Percentiles rank a stretch among this genome's conserved stretches.
These are phyloP conservation scores for Anacardium occidentale DNA, from an alignment of 345 rosid species.

Conservation along the genomic window DNA sequence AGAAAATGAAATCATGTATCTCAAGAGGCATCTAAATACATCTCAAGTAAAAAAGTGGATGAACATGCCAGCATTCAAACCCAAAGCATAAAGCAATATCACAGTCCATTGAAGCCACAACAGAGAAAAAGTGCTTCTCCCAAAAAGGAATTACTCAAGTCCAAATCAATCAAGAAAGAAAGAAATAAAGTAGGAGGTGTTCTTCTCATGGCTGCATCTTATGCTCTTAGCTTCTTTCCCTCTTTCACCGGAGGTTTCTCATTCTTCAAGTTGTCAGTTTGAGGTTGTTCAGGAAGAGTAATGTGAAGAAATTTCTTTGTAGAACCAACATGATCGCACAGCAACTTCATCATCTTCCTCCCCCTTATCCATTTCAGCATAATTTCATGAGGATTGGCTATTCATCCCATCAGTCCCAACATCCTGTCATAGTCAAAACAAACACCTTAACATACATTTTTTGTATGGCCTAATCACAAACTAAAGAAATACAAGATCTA, in stretches of 20 bases:
- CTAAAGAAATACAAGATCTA: background rate
- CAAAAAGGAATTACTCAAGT: background rate
- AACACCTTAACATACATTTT: no score
- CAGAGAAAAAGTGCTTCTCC: no score
- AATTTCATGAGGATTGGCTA: slow-evolving; percentile 90
- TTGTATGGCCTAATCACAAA: no score
- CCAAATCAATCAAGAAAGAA: background rate
- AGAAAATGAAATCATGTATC: no score
- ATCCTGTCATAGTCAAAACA: slow-evolving; percentile 46
- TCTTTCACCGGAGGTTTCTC: slow-evolving; percentile 23
- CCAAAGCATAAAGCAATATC: no score
- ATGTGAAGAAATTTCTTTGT: slow-evolving; percentile 71
- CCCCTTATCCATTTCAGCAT: slow-evolving; percentile 99
- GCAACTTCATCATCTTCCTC: slow-evolving; percentile 71
- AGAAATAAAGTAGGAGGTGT: no score
- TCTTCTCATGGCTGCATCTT: background rate
- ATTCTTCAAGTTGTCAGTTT: slow-evolving; percentile 14
- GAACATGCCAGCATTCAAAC: no score
- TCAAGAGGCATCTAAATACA: background rate
- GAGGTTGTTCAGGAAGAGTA: slow-evolving; percentile 52
- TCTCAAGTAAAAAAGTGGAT: background rate
- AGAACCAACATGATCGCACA: slow-evolving; percentile 80
- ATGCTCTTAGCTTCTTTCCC: slow-evolving; percentile 27
- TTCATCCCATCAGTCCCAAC: slow-evolving; percentile 61
- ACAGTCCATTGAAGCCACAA: no score